Base-by-base conservation (phyloP, 164 flowering plant species). In the Nelumbo lutea region DNA sequence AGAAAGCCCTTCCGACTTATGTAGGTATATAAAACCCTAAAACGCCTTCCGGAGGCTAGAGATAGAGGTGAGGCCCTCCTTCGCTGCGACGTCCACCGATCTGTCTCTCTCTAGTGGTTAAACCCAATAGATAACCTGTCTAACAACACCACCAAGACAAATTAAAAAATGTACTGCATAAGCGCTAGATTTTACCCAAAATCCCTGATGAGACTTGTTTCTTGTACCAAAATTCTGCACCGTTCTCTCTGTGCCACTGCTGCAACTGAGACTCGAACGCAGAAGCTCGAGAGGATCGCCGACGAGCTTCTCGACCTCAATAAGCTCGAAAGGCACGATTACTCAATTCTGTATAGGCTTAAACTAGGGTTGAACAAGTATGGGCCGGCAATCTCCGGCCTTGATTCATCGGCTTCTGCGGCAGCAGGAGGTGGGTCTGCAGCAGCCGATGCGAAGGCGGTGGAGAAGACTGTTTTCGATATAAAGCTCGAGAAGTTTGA, bases 401-500 rank as follows among this genome's bases (percentile, higher is more conserved):
- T 68, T 6, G 59, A 61, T 0, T 56, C 84, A 1, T 13, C 77
- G 0, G 67, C 66, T 1, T 42, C 77, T 0, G 71, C 80, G 1
- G 44, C 79, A 5, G 68, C 61, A 0, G 76, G 72, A 39, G 57
- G 79, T 47, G 73, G 65, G 6, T 15, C 81, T 3, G 76, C 75
- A 1, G 60, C 74, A 0, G 74, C 81, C 39, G 81, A 73, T 9
- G 14, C 80, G 3, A 71, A 74, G 50, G 83, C 78, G 6, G 82
- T 72, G 2, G 89, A 87, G 75, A 88, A 87, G 79, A 87, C 87
- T 4, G 86, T 77, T 0, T 88, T 85, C 65, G 91, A 88, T 53
- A 69, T 87, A 9, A 88, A 84, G 82, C 79, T 88, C 9, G 94
- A 88, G 83, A 84, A 82, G 66, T 86, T 82, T 74, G 90, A 85